Conservation (phyloP, 257 asterid genomes). For the Schizonepeta tenuifolia region DNA sequence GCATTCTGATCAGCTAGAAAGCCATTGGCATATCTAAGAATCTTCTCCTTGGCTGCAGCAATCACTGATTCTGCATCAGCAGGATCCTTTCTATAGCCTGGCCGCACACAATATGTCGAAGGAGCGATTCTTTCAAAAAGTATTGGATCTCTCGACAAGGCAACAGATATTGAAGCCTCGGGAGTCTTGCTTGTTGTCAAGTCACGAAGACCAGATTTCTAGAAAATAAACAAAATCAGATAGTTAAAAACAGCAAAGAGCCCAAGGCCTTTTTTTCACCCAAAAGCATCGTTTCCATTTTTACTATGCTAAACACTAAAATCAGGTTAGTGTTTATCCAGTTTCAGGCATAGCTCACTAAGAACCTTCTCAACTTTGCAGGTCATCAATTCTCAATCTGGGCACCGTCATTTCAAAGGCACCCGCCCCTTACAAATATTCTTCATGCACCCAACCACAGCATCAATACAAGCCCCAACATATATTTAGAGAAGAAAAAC, state of each 20-base stretch:
- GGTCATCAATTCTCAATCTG: background rate
- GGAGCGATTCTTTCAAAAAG: conserved; percentile 99
- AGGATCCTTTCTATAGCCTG: conserved; percentile 95
- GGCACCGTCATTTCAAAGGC: background rate
- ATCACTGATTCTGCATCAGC: conserved; percentile 85
- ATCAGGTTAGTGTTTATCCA: background rate
- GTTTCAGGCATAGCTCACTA: background rate
- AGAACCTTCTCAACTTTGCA: background rate
- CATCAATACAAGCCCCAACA: background rate
- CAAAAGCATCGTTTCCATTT: background rate
- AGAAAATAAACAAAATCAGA: conserved; percentile 33
- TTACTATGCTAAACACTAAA: background rate
- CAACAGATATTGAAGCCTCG: conserved; percentile 98
- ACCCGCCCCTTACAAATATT: background rate
- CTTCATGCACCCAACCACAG: background rate
- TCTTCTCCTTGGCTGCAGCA: conserved; percentile 86
- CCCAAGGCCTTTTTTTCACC: background rate
- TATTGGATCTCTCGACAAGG: conserved; percentile 94
- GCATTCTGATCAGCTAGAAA: conserved; percentile 79
- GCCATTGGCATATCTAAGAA: conserved; percentile 83
- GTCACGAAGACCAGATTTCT: conserved; percentile 99
- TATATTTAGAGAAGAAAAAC: background rate
- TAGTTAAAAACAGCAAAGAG: conserved; percentile 15
- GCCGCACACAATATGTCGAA: conserved; percentile 90
- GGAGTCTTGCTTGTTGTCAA: conserved; percentile 97